Percentiles rank a stretch among this genome's conserved stretches.
Evolutionary conservation across 2,329 filamentous ascomycete species (phyloP).

Genomic region (Xylariaceae sp.): DNA sequence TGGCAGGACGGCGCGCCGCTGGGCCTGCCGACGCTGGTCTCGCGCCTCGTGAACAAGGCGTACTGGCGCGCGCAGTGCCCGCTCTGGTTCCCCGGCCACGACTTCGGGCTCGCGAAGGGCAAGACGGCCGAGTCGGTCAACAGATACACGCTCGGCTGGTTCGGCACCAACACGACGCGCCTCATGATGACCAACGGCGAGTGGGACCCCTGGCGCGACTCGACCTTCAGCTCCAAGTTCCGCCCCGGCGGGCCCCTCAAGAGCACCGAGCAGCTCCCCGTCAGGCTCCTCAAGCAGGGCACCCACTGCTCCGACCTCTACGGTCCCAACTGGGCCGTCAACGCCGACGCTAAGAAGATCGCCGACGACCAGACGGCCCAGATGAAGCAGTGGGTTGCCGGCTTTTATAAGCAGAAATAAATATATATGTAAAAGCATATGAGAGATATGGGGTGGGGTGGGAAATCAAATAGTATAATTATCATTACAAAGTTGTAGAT

Average conservation of each 20-base stretch:
- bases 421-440: too few species aligned
- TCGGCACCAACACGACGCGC: conserved; percentile 35
- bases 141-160: conserved; percentile 37
- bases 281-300: conserved; percentile 32
- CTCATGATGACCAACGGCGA: conserved; percentile 37
- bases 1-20: conserved; percentile 42
- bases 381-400: conserved; percentile 49
- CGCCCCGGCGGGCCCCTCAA: conserved; percentile 35
- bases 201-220: conserved; percentile 37
- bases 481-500: too few species aligned
- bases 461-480: too few species aligned
- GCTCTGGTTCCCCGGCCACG: conserved; percentile 40
- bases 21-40: conserved; percentile 36
- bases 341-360: conserved; percentile 44
- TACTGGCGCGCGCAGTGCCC: conserved; percentile 41
- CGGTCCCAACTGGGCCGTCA: conserved; percentile 43
- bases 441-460: too few species aligned
- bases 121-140: conserved; percentile 32
- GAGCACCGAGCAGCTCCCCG: conserved; percentile 29
- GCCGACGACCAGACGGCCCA: conserved; percentile 46
- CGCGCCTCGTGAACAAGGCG: conserved; percentile 31
- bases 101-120: conserved; percentile 31
- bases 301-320: conserved; percentile 38
- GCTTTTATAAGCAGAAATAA: conserved; percentile 40
- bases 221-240: conserved; percentile 33